phyloP scores from a whole-genome alignment of 208 protist genomes.

The Leishmania amazonensis region DNA sequence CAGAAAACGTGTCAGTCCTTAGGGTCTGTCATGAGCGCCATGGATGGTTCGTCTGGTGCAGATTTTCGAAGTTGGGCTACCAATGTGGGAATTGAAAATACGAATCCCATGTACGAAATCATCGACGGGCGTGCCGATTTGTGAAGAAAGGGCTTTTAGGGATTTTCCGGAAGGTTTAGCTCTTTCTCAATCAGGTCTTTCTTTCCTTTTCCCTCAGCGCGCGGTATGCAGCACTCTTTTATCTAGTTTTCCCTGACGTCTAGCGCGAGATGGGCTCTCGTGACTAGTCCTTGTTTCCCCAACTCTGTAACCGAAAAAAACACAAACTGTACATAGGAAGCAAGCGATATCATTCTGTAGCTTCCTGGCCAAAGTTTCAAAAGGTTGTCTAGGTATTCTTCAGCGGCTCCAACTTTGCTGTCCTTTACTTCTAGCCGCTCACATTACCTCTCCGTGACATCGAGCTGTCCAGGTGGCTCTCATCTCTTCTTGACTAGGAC shows the following conservation, averaged over 20 bases:
- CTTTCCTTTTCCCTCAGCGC: not conserved
- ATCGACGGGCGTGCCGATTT: constrained; percentile 67
- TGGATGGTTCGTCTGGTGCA: constrained; percentile 39
- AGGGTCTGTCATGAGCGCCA: constrained; percentile 42
- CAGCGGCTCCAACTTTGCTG: not conserved
- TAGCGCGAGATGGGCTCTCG: constrained; percentile 13
- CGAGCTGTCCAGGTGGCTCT: not conserved
- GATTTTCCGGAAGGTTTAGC: not conserved
- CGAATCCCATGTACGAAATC: constrained; percentile 91
- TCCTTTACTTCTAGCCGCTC: not conserved
- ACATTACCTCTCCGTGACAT: not conserved
- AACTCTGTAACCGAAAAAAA: not conserved
- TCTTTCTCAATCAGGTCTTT: not conserved
- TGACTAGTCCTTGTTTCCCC: not conserved
- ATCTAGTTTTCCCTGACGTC: constrained; percentile 1
- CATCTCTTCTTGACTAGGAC: constrained; percentile 1
- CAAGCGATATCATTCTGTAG: not conserved
- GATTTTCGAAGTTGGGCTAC: constrained; percentile 81
- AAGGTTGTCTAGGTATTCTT: not conserved
- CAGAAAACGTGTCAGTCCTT: constrained; percentile 61
- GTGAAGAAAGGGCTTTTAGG: constrained; percentile 23
- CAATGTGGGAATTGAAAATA: constrained; percentile 92
- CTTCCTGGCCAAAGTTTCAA: not conserved
- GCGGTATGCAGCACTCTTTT: not conserved
- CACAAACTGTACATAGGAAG: not conserved